These are phyloP conservation scores for Hippophae tibetana DNA, from an alignment of 306 rosid genomes.

Conservation along the genomic window DNA sequence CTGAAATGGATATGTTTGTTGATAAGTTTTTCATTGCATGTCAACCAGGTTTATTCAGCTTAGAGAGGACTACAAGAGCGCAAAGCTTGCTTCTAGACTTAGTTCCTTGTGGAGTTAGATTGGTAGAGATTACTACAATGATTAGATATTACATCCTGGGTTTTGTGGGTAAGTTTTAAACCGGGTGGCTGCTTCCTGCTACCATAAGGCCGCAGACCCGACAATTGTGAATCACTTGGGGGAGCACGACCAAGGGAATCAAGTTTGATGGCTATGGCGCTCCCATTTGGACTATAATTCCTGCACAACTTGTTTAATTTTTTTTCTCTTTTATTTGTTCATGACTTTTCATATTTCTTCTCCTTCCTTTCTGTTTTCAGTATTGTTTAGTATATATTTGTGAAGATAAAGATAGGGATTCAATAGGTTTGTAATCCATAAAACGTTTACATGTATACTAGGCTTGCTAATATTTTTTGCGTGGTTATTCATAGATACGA, in stretches of 20 bases:
- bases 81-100: conserved; percentile 78
- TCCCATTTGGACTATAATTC: background rate
- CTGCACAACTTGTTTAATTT: background rate
- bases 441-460: conserved; percentile 9
- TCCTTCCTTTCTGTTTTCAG: background rate
- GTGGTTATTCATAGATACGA: conserved; percentile 12
- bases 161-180: background rate
- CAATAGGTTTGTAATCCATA: conserved; percentile 13
- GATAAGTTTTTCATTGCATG: conserved; percentile 24
- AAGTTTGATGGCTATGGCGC: conserved; percentile 2
- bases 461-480: conserved; percentile 12
- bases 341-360: no score
- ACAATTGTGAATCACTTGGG: conserved; percentile 21
- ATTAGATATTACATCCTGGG: conserved; percentile 10
- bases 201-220: conserved; percentile 11
- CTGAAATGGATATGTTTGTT: conserved; percentile 7
- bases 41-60: conserved; percentile 76
- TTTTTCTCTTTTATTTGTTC: background rate
- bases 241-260: conserved; percentile 14
- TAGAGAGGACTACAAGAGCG: conserved; percentile 93
- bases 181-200: conserved; percentile 19
- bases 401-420: conserved; percentile 26
- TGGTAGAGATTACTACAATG: conserved; percentile 24
- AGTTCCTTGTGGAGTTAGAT: conserved; percentile 74
- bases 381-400: conserved; percentile 23